A percentile compares a stretch with the other conserved stretches of the same genome.
Evolutionary conservation across 2,329 filamentous ascomycete species (phyloP).

Genomic region (Paraconiothyrium sp.): DNA sequence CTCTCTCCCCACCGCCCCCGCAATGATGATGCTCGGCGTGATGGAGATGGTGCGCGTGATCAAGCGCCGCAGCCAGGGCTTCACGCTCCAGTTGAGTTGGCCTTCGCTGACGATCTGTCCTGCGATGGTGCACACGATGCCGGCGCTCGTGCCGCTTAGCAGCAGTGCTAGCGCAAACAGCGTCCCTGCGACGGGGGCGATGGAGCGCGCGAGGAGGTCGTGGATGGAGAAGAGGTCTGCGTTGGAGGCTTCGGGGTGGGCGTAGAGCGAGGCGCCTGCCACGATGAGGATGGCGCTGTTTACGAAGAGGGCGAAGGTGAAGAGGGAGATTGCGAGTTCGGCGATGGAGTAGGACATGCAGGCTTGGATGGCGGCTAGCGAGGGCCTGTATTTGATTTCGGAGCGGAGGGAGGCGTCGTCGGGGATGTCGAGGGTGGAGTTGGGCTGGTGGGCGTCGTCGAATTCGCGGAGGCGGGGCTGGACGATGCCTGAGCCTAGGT

Average conservation of each 20-base stretch:
- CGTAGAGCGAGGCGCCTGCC: conserved; percentile 78
- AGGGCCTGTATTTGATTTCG: conserved; percentile 71
- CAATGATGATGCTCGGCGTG: conserved; percentile 83
- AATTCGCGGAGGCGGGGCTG: conserved; percentile 58
- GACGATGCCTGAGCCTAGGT: conserved; percentile 65
- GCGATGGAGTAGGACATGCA: conserved; percentile 78
- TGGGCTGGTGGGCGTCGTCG: conserved; percentile 31
- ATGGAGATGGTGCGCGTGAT: conserved; percentile 83
- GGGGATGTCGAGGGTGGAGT: conserved; percentile 19
- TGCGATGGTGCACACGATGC: conserved; percentile 88
- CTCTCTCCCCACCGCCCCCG: conserved; percentile 75
- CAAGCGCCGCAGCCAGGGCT: conserved; percentile 81
- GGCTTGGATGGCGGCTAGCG: conserved; percentile 74
- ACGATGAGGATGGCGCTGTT: conserved; percentile 86
- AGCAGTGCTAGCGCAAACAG: conserved; percentile 86
- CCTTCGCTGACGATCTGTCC: conserved; percentile 91
- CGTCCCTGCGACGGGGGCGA: conserved; percentile 79
- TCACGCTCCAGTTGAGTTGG: conserved; percentile 76
- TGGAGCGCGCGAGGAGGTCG: conserved; percentile 70
- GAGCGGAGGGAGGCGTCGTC: conserved; percentile 44
- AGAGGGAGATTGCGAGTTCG: conserved; percentile 76
- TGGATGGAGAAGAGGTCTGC: conserved; percentile 89
- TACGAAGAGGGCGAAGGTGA: conserved; percentile 85
- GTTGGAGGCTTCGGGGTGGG: conserved; percentile 64
- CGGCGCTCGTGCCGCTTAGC: conserved; percentile 81